Evolutionary conservation across 2,329 filamentous ascomycete species (phyloP).

Genomic region (Ascochyta fabae): DNA sequence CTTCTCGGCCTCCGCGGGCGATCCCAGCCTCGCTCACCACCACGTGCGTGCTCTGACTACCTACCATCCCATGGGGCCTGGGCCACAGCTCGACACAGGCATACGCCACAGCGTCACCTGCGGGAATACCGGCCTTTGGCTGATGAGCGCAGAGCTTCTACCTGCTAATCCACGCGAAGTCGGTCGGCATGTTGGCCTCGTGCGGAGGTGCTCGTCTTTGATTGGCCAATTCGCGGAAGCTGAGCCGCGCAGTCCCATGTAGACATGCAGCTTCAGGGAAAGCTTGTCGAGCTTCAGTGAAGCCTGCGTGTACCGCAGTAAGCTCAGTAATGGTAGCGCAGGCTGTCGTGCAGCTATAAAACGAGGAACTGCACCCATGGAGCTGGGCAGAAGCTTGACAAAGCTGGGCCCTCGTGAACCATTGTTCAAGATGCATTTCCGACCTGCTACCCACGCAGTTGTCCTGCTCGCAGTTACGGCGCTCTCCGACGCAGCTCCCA

Average conservation of each 20-base stretch:
- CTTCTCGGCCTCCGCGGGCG: background rate
- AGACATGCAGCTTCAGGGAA: constrained; percentile 9
- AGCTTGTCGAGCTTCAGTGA: constrained; percentile 8
- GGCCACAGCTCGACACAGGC: background rate
- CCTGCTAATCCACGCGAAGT: too few species aligned
- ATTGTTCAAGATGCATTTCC: constrained; percentile 8
- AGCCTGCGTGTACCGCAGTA: background rate
- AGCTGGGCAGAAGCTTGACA: constrained; percentile 32
- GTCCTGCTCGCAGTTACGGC: constrained; percentile 22
- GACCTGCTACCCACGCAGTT: constrained; percentile 8
- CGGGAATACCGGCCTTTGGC: background rate
- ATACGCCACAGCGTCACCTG: constrained; percentile 15
- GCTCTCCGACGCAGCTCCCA: constrained; percentile 19
- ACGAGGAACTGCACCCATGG: constrained; percentile 1
- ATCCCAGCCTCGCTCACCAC: background rate
- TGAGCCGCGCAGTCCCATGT: constrained; percentile 4
- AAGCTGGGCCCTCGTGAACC: constrained; percentile 19
- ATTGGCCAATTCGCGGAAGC: constrained; percentile 16
- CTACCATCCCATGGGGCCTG: background rate
- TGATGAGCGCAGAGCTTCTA: too few species aligned
- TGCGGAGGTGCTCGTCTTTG: constrained; percentile 5
- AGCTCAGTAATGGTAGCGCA: background rate
- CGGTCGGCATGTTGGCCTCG: background rate
- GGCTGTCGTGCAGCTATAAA: constrained; percentile 19
- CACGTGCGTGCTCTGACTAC: constrained; percentile 1